Conservation (phyloP, 192 early-diverging fungal species). For the Obelidium mucronatum region DNA sequence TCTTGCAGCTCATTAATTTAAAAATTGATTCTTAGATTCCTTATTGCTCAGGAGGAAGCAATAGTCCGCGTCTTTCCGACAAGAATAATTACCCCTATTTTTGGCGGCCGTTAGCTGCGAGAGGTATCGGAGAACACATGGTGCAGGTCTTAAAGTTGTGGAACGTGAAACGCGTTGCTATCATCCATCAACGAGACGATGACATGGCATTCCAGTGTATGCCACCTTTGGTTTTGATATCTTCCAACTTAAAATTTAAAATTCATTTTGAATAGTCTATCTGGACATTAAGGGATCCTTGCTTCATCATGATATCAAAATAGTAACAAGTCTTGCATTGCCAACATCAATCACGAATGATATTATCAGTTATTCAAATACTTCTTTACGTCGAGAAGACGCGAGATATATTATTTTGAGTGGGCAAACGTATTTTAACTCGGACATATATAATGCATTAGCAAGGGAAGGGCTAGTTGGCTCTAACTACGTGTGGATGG, state of each 20-base stretch:
- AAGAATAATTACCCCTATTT: slow-evolving; percentile 19
- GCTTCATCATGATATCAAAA: neutral
- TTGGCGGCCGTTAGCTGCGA: neutral
- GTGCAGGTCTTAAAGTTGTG: slow-evolving; percentile 4
- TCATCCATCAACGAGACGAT: slow-evolving; percentile 14
- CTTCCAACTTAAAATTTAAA: neutral
- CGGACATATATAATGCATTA: neutral
- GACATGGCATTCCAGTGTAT: neutral
- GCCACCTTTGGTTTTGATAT: neutral
- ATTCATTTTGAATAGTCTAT: neutral
- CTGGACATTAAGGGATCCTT: neutral
- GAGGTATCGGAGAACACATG: neutral
- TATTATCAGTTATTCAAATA: neutral
- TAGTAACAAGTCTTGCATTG: neutral
- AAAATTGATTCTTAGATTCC: too few species aligned
- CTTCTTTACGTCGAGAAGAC: neutral
- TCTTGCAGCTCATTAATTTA: neutral
- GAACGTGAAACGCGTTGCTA: slow-evolving; percentile 12
- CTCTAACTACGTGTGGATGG: neutral
- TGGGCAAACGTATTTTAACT: neutral
- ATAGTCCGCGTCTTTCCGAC: neutral
- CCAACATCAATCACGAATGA: neutral
- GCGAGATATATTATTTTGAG: slow-evolving; percentile 5
- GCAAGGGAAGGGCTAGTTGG: neutral
- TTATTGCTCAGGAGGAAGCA: slow-evolving; percentile 4